Conservation (phyloP, 2,329 filamentous ascomycete genomes). For the Huntiella moniliformis region DNA sequence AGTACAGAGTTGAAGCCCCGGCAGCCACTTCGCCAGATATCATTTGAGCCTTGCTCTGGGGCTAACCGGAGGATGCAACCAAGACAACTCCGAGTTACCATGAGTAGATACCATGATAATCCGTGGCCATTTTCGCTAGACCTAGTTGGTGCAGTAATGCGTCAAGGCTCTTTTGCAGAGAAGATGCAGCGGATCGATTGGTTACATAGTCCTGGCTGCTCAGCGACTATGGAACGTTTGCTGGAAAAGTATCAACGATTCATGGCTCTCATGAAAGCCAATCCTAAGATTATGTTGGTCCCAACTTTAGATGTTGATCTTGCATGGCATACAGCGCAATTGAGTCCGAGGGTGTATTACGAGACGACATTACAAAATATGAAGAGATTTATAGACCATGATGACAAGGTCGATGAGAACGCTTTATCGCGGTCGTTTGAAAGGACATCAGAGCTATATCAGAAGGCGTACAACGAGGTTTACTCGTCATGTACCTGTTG, state of each 20-base stretch:
- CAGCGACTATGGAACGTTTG: slow-evolving; percentile 44
- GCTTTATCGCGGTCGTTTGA: slow-evolving; percentile 47
- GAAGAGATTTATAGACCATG: slow-evolving; percentile 52
- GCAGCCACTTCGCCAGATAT: no score
- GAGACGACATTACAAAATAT: slow-evolving; percentile 30
- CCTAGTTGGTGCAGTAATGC: slow-evolving; percentile 43
- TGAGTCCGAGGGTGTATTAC: slow-evolving; percentile 46
- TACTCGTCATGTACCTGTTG: slow-evolving; percentile 68
- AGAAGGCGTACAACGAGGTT: slow-evolving; percentile 41
- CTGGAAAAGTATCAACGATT: slow-evolving; percentile 48
- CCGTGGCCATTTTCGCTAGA: slow-evolving; percentile 45
- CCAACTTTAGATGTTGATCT: slow-evolving; percentile 60
- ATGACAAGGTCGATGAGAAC: slow-evolving; percentile 62
- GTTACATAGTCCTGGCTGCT: slow-evolving; percentile 51
- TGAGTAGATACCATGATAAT: slow-evolving; percentile 54
- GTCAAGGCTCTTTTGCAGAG: slow-evolving; percentile 46
- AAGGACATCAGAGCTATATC: slow-evolving; percentile 54
- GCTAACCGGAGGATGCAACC: neutral
- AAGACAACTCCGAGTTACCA: slow-evolving; percentile 38
- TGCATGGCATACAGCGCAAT: slow-evolving; percentile 67
- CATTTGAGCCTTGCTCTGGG: no score
- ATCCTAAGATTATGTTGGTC: slow-evolving; percentile 33
- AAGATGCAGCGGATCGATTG: slow-evolving; percentile 63
- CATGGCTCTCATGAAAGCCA: slow-evolving; percentile 33
- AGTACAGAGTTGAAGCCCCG: neutral